Base-by-base conservation (phyloP, 2,329 filamentous ascomycete species). In the Arthrobotrys megalospora region DNA sequence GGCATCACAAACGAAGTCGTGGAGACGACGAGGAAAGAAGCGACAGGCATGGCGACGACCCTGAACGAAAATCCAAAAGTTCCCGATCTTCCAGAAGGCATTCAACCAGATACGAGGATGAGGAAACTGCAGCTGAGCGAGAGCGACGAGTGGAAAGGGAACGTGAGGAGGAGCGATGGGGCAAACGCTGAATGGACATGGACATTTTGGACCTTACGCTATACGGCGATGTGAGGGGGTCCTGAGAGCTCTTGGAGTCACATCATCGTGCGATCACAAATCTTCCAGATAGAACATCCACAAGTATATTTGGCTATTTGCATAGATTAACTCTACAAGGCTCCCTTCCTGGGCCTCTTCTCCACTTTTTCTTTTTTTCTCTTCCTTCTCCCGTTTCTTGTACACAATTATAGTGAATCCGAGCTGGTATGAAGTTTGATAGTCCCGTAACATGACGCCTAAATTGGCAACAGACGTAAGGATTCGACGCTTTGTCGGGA, bases 21-120 rank as follows among this genome's bases (percentile, higher is more conserved):
- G 76, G 68, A 60, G 77, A 76, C 24, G 80, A 80, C 16, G 69
- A 64, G 24, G 76, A 73, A 32, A 62, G 50, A 55, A 72, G 79
- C 41, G 80, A 81, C 43, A 81, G 76, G 60, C 64, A 76, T 45
- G 77, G 75, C 47, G 68, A 80, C 38, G 80, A 80, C 21, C n/a
- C 63, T 11, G 77, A 80, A 36, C 63, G 76, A 65, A 80, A 80
- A 32, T 50, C 79, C 45, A 77, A 69, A 45, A 80, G 77, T 55
- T 80, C 80, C 38, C 76, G 80, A n/a, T 81, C 81, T 10, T 76
- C 77, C 28, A 80, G 81, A 64, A 81, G 80, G 45, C 72, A 72
- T 48, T 81, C 80, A 24, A 81, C 81, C 67, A 82, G 80, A 73
- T 82, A 82, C 47, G 81, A 82, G 64, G 81, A 82, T 32, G 81